Conservation (phyloP, 148 eudicot genomes). For the Agrostemma githago region DNA sequence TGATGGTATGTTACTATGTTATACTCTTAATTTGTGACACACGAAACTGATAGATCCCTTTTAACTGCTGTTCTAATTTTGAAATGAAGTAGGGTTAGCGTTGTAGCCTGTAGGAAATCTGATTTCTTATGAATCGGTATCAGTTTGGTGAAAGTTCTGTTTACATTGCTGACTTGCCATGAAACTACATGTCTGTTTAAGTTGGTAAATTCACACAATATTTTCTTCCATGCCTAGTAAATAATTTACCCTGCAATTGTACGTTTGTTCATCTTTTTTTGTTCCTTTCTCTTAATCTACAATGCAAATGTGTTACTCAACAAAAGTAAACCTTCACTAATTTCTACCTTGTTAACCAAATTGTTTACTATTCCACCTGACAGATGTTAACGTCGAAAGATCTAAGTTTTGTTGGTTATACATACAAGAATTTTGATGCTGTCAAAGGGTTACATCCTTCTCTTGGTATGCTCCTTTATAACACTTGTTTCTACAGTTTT, state of each 20-base stretch:
- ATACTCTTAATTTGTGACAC: neutral
- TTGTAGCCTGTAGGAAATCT: neutral
- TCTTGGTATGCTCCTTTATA: slow-evolving; percentile 39
- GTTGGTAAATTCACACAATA: neutral
- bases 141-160: neutral
- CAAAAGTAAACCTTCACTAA: neutral
- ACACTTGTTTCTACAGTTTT: slow-evolving; percentile 1
- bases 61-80: neutral
- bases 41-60: neutral
- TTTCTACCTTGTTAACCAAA: slow-evolving; percentile 5
- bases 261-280: neutral
- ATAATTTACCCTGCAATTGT: neutral
- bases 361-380: slow-evolving; percentile 6
- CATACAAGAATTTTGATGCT: slow-evolving; percentile 93
- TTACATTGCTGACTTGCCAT: neutral
- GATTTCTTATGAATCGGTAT: neutral
- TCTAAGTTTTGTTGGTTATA: slow-evolving; percentile 91
- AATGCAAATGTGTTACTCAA: neutral
- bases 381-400: slow-evolving; percentile 77
- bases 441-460: slow-evolving; percentile 72
- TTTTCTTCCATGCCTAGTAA: neutral
- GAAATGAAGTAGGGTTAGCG: neutral
- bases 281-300: neutral
- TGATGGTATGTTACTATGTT: neutral
- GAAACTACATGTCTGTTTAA: neutral